Evolutionary conservation across 495 filamentous ascomycete genomes (phyloP).

Genomic region (Cladorrhinum samala): DNA sequence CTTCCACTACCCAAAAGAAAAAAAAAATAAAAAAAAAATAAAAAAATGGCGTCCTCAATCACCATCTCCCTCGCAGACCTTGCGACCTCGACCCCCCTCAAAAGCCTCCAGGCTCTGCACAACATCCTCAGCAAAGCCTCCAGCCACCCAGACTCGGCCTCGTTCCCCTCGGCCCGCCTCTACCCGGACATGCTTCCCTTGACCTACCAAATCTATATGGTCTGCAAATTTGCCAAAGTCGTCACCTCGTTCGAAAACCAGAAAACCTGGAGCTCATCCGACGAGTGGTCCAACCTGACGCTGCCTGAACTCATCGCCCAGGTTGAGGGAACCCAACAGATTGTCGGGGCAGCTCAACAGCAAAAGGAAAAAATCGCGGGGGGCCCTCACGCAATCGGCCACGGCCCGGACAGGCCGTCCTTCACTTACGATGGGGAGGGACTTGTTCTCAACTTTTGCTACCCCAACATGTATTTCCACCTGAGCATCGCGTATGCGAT

Average conservation of each 20-base stretch:
- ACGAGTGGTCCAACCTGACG: neutral
- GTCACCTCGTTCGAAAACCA: neutral
- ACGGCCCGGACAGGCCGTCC: neutral
- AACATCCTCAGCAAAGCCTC: constrained; percentile 3
- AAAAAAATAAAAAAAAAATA: too few species aligned
- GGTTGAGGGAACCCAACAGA: neutral
- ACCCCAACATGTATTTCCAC: constrained; percentile 7
- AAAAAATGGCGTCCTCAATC: neutral
- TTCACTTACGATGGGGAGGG: neutral
- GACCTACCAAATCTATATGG: constrained; percentile 1
- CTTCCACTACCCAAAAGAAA: too few species aligned
- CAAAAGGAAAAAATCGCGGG: neutral
- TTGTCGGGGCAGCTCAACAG: neutral
- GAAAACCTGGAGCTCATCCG: neutral
- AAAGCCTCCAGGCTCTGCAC: neutral
- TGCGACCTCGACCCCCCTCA: neutral
- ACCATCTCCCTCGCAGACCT: neutral
- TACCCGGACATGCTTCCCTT: neutral
- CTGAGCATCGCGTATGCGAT: constrained; percentile 6
- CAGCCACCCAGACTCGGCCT: neutral
- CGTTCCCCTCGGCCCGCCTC: neutral
- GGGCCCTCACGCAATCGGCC: neutral
- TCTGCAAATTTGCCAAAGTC: neutral
- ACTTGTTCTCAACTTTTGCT: neutral
- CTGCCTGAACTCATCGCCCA: constrained; percentile 1